Evolutionary conservation across 2,329 filamentous ascomycete genomes (phyloP), one percentile per base, ranked within the genome.

Genomic region (Botrytis squamosa): DNA sequence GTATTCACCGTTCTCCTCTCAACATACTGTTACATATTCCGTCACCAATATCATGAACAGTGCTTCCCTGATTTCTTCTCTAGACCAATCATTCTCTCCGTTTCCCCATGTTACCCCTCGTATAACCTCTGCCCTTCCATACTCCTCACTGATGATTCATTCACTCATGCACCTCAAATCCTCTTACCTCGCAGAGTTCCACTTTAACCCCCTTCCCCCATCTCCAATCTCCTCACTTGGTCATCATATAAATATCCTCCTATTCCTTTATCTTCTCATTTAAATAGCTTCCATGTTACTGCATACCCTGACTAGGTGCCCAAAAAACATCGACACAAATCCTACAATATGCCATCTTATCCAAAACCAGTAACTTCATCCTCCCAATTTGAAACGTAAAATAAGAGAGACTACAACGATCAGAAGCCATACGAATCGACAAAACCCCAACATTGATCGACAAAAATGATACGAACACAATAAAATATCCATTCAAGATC

Each of bases 101-200:
- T 8, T 38, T 38, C 38, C 8, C 38, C 38, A 38, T 38, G 8
- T 38, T 10, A 10, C 38, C 38, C 6, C 38, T 38, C 38, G 9
- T 38, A 38, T 38, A 8, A 38, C 38, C 38, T 38, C 38, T 38
- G 38, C 8, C 8, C 38, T 49, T 25, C 9, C 22, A 49, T 49
- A 25, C 9, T 10, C 20, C 46, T 49, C 46, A 5, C 49, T 52
- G 25, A 1, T 52, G 3, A 55, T 18, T 29, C n/a, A 16, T 3
- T 18, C 52, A 18, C 52, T 8, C 52, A 29, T 29, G 1, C 0
- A 55, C 6, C 3, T 29, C 14, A 18, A 12, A 4, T 0, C 0
- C 3, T 6, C n/a, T 29, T 8, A 18, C 52, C 3, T 29, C 52
- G 7, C 52, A 55, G 52, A 6, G 0, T 18, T 16, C 52, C 52